A percentile compares a stretch with the other conserved stretches of the same genome.
phyloP scores from a whole-genome alignment of 495 filamentous ascomycete genomes.

The Rostrohypoxylon terebratum region DNA sequence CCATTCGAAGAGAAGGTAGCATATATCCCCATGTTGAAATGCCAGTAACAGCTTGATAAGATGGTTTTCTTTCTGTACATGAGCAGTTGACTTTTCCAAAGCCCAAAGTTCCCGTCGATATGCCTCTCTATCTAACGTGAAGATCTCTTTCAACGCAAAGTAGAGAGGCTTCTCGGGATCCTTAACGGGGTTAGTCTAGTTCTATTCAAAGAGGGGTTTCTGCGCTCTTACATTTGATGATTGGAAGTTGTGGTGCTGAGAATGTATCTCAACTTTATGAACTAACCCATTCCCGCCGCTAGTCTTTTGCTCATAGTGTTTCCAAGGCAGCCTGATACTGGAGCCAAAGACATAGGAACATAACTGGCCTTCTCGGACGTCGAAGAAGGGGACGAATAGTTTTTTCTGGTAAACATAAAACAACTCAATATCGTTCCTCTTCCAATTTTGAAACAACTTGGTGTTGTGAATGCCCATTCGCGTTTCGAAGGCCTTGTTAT shows the following conservation, averaged over 20 bases:
- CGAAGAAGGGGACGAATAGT: neutral
- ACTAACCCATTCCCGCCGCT: neutral
- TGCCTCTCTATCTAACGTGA: neutral
- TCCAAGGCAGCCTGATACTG: neutral
- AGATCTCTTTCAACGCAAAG: neutral
- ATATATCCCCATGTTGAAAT: neutral
- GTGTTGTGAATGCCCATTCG: neutral
- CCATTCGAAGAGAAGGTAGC: neutral
- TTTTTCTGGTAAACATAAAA: constrained; percentile 1
- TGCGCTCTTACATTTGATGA: neutral
- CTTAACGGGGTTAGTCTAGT: neutral
- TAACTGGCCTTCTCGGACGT: neutral
- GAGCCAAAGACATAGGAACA: neutral
- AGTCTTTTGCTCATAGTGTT: neutral
- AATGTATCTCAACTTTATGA: neutral
- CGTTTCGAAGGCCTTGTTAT: neutral
- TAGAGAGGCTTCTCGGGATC: neutral
- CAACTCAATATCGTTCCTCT: neutral
- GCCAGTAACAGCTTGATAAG: neutral
- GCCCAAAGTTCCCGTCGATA: neutral
- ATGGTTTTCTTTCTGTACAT: neutral
- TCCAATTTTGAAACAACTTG: neutral
- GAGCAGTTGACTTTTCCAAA: neutral
- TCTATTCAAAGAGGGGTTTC: neutral
- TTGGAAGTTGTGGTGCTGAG: neutral